Percentiles rank a stretch among this genome's conserved stretches.
phyloP scores from a whole-genome alignment of 2,329 filamentous ascomycete genomes.

The Cladophialophora yegresii region DNA sequence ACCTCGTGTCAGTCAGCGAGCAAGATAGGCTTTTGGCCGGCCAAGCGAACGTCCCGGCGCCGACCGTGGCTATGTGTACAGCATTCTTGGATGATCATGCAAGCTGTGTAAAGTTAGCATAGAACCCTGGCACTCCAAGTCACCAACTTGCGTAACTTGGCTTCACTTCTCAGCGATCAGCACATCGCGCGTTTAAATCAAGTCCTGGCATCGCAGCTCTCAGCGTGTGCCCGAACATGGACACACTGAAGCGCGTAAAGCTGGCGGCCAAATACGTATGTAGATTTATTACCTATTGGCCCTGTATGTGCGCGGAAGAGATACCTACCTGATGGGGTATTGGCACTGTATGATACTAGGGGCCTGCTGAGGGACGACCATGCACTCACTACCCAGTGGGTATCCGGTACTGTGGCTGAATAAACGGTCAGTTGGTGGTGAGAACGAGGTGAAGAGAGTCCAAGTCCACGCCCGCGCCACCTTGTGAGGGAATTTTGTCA shows the following conservation, averaged over 20 bases:
- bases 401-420: too few relatives aligned
- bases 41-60: neutral
- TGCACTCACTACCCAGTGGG: too few relatives aligned
- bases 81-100: too few relatives aligned
- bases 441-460: neutral
- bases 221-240: neutral
- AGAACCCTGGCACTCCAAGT: neutral
- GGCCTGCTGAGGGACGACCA: neutral
- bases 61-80: neutral
- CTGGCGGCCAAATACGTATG: neutral
- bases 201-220: slow-evolving; percentile 4
- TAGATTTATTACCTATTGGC: neutral
- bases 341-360: neutral
- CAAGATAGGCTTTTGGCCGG: slow-evolving; percentile 13
- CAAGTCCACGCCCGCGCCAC: neutral
- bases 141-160: neutral
- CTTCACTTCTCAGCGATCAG: too few relatives aligned
- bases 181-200: neutral
- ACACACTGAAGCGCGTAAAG: neutral
- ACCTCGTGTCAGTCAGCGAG: neutral
- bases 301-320: neutral
- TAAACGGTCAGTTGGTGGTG: neutral
- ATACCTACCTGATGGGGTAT: slow-evolving; percentile 3
- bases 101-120: neutral
- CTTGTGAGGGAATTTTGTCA: slow-evolving; percentile 9